Base-by-base conservation (phyloP, 1,139 yeast genomes). In the Yueomyces sp. region DNA sequence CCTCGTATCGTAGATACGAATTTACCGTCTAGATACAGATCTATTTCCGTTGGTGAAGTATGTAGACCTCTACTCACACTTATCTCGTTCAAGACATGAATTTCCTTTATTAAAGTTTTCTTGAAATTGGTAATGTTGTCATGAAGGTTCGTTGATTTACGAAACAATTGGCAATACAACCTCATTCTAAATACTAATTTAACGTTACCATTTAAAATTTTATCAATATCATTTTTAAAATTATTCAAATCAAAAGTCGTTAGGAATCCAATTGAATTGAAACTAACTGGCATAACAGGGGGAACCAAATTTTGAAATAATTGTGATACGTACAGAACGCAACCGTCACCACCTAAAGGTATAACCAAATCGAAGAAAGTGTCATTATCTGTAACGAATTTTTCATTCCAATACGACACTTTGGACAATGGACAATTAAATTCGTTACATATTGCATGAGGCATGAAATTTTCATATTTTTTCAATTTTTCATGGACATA, bases 11-110 rank as follows among this genome's bases (percentile, higher is more conserved):
- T 80, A 0, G 96, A 85, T 43, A 86, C 66, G 36, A 86, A 63
- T 1, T 83, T 73, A 12, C 83, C 87, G 58, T 85, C 91, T 3
- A 95, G 95, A 53, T 81, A 86, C 28, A 85, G 64, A 56, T 85
- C 95, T 48, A 86, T 68, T 71, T 81, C 81, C 1, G 95, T 81
- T 2, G 85, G 84, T 66, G 76, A 86, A 0, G 95, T 94, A 30
- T 87, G 78, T 1, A 95, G 94, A 0, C 95, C 96, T 44, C 96
- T 67, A 56, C 85, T 95, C 39, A 86, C 78, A 2, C 87, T 89
- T 48, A 85, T 66, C 59, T 86, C 96, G 58, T 86, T 86, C 49
- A 86, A 68, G 3, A 83, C 93, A 56, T 84, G 93, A 51, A 81
- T 86, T 50, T 81, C 84, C 47, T 81, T 73, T 1, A 81, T 75